phyloP scores from a whole-genome alignment of 345 rosid species.

The Stellera chamaejasme region DNA sequence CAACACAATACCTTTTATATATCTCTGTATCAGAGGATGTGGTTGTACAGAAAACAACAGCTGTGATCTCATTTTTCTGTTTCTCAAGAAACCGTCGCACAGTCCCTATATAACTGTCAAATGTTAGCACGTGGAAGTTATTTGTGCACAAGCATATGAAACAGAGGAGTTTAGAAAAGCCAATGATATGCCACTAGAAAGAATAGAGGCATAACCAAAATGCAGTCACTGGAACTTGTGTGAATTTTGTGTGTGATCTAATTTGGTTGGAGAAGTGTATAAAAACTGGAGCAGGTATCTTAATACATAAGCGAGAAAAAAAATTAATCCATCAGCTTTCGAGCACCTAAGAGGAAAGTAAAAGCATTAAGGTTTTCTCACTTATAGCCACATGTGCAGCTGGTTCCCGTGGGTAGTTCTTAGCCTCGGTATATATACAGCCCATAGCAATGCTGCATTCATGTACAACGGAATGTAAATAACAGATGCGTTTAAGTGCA shows the following conservation, averaged over 20 bases:
- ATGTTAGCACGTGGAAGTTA: not conserved
- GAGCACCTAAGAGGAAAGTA: too few species aligned
- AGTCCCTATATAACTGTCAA: conserved; percentile 56
- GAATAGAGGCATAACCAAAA: too few species aligned
- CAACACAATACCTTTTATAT: conserved; percentile 61
- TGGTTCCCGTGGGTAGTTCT: conserved; percentile 96
- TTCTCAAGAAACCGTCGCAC: conserved; percentile 90
- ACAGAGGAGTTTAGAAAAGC: too few species aligned
- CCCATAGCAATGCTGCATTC: conserved; percentile 83
- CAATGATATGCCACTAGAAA: too few species aligned
- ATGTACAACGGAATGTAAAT: conserved; percentile 23
- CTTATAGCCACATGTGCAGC: conserved; percentile 99
- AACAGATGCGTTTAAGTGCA: conserved; percentile 11
- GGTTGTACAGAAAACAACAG: conserved; percentile 88
- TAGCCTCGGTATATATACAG: conserved; percentile 88
- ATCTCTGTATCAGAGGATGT: conserved; percentile 87
- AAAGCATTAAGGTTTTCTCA: conserved; percentile 29
- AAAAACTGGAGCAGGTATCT: too few species aligned
- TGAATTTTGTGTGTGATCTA: too few species aligned
- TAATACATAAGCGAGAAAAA: too few species aligned
- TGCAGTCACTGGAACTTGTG: too few species aligned
- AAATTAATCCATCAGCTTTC: too few species aligned
- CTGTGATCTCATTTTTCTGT: conserved; percentile 73
- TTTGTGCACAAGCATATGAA: too few species aligned
- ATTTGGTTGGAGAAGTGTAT: too few species aligned